Base-by-base conservation (phyloP, 768 basidiomycete species). In the Mycena amicta region DNA sequence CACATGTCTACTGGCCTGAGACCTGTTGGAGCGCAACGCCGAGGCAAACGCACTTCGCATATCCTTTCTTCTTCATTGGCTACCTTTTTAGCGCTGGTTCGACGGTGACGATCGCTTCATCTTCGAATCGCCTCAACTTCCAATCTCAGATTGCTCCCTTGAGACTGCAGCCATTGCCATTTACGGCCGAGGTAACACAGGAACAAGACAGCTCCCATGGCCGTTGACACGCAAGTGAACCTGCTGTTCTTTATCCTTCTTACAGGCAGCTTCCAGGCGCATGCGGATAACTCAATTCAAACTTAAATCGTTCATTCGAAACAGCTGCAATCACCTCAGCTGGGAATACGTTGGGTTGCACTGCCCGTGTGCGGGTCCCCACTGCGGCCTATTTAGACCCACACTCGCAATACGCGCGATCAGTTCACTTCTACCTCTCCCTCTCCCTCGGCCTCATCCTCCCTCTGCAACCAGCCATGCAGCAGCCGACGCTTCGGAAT, bases 401-500 rank as follows among this genome's bases (percentile, higher is more conserved):
- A 50, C 28, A 55, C 41, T 53, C 40, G 51, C 41, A 33, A 43
- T 37, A 23, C 49, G 26, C 53, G 43, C 25, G 31, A 28, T 50
- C 43, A 70, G n/a, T n/a, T n/a, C 18, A 8, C 8, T 37, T 18
- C 8, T 18, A 37, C 59, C 63, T 62, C 41, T 55, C 65, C 63
- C 60, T 52, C 50, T 50, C 57, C 67, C 65, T 60, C 54, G 60
- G 53, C 64, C 53, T 60, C 45, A 46, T 59, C 61, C 56, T 45
- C 60, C 53, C 65, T 60, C 62, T 66, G 62, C 56, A 58, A 65
- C 68, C 63, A 62, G 62, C 66, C 54, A 89, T 90, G 87, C 91
- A 93, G 71, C 81, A 79, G 41, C 91, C 91, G 41, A 91, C 91
- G 53, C 80, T 90, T 52, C 81, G 82, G 53, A 87, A 86, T 70